Evolutionary conservation across 1,284 basidiomycete genomes (phyloP).

Genomic region (Sporisorium iseilematis-ciliati): DNA sequence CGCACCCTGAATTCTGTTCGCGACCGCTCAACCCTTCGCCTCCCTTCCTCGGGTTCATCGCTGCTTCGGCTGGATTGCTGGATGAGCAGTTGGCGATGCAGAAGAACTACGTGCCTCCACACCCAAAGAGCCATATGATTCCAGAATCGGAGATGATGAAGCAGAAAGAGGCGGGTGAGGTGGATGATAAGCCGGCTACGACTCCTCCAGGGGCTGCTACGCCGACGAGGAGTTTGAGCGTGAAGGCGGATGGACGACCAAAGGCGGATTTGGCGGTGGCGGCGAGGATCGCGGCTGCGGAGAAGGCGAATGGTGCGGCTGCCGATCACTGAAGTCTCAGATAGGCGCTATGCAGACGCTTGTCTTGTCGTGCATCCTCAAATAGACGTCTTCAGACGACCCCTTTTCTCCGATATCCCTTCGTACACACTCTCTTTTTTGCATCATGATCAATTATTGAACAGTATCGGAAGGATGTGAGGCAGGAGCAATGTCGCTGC

Average conservation of each 20-base stretch:
- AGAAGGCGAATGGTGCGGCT: conserved; percentile 42
- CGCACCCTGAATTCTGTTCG: conserved; percentile 98
- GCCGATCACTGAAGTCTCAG: conserved; percentile 26
- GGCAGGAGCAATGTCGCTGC: too few species aligned
- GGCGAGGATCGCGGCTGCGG: conserved; percentile 47
- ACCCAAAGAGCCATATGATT: conserved; percentile 70
- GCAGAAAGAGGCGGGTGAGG: conserved; percentile 45
- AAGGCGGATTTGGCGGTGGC: conserved; percentile 43
- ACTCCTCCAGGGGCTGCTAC: conserved; percentile 55
- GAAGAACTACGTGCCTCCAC: conserved; percentile 73
- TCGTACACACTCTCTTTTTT: not conserved
- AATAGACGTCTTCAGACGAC: too few species aligned
- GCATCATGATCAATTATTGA: too few species aligned
- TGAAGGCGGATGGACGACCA: conserved; percentile 23
- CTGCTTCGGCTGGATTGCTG: conserved; percentile 82
- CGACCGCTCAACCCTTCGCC: conserved; percentile 98
- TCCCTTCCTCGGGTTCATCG: conserved; percentile 94
- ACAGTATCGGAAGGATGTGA: too few species aligned
- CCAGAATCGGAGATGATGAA: conserved; percentile 54
- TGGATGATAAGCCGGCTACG: conserved; percentile 47
- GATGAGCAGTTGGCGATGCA: conserved; percentile 82
- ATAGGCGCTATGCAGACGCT: not conserved
- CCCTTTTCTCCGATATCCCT: too few species aligned
- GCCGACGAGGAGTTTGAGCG: conserved; percentile 44
- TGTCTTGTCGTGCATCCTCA: not conserved